These are phyloP conservation scores for Massarina eburnea DNA, from an alignment of 2,329 filamentous ascomycete genomes.

Conservation along the genomic window DNA sequence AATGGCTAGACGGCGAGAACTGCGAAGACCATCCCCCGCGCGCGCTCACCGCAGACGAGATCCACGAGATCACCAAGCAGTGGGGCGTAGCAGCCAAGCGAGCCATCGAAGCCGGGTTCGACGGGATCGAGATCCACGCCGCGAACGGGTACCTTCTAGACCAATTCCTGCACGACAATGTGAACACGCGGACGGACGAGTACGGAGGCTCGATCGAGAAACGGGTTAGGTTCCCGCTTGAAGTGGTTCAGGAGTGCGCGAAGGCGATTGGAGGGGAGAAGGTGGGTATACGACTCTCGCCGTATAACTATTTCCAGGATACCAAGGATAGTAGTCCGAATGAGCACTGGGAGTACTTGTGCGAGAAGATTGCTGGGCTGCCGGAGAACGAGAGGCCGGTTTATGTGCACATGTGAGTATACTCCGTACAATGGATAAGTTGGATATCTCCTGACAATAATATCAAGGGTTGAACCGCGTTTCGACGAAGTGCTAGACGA, in stretches of 20 bases:
- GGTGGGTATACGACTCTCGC: slow-evolving; percentile 36
- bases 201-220: slow-evolving; percentile 57
- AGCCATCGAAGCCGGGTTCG: slow-evolving; percentile 40
- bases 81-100: slow-evolving; percentile 44
- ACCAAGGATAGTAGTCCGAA: slow-evolving; percentile 50
- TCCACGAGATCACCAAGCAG: slow-evolving; percentile 38
- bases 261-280: slow-evolving; percentile 37
- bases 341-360: slow-evolving; percentile 50
- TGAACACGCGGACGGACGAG: slow-evolving; percentile 53
- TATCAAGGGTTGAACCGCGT: slow-evolving; percentile 37
- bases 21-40: slow-evolving; percentile 39
- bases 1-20: slow-evolving; percentile 42
- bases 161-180: slow-evolving; percentile 54
- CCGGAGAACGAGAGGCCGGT: slow-evolving; percentile 28
- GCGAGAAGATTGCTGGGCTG: slow-evolving; percentile 42
- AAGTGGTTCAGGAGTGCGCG: slow-evolving; percentile 45
- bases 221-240: slow-evolving; percentile 58
- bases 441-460: slow-evolving; percentile 6
- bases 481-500: slow-evolving; percentile 42
- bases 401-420: slow-evolving; percentile 40
- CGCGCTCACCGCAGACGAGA: slow-evolving; percentile 36
- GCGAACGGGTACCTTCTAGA: slow-evolving; percentile 53
- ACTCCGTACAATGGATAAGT: background rate
- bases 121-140: slow-evolving; percentile 46
- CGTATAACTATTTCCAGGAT: slow-evolving; percentile 42